phyloP scores from a whole-genome alignment of 2,329 filamentous ascomycete species.

The Huntiella decipiens region DNA sequence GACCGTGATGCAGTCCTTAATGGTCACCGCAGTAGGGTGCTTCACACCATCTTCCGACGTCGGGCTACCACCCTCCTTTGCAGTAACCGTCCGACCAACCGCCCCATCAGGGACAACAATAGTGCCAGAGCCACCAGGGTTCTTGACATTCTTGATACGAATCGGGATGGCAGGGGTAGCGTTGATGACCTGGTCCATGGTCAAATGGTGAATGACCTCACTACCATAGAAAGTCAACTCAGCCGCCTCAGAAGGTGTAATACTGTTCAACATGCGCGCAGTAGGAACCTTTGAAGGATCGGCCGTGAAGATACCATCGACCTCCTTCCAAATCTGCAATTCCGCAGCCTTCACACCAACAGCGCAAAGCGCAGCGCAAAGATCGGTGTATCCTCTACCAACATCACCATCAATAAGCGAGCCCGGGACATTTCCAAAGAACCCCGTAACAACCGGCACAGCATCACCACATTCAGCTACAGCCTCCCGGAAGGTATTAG shows the following conservation, averaged over 20 bases:
- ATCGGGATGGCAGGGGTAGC: constrained; percentile 63
- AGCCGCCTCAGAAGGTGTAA: constrained; percentile 86
- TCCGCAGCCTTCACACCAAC: constrained; percentile 76
- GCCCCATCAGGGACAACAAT: constrained; percentile 61
- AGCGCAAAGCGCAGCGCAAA: constrained; percentile 80
- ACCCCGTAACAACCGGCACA: constrained; percentile 73
- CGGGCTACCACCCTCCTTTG: constrained; percentile 20
- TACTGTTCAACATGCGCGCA: constrained; percentile 68
- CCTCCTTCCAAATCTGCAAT: constrained; percentile 97
- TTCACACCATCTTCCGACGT: constrained; percentile 39
- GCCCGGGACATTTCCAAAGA: constrained; percentile 84
- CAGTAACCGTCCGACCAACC: constrained; percentile 21
- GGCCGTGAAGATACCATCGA: constrained; percentile 76
- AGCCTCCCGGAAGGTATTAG: constrained; percentile 41
- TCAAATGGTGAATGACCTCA: constrained; percentile 95
- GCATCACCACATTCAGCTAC: constrained; percentile 44
- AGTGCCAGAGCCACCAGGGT: constrained; percentile 59
- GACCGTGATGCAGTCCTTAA: constrained; percentile 91
- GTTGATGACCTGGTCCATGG: constrained; percentile 90
- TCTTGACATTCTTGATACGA: constrained; percentile 84
- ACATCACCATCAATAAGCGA: constrained; percentile 76
- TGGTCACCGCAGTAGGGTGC: constrained; percentile 76
- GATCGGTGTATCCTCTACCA: constrained; percentile 87
- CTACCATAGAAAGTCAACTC: constrained; percentile 89
- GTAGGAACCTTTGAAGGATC: constrained; percentile 87